Conservation (phyloP, 345 rosid genomes). For the sweet orange (Citrus sinensis) region DVS_A1.0 CM039167.1:5146501-5147000, state of each 20-base stretch:
- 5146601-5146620: neutral
- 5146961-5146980: too few species aligned
- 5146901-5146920: too few species aligned
- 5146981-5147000: too few species aligned
- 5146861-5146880: too few species aligned
- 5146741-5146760: neutral
- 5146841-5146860: too few species aligned
- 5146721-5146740: neutral
- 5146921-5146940: fast-evolving
- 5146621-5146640: slow-evolving; percentile 32
- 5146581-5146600: slow-evolving; percentile 25
- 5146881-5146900: too few species aligned
- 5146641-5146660: neutral
- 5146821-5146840: neutral
- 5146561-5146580: slow-evolving; percentile 2
- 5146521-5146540: neutral
- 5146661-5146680: slow-evolving; percentile 1
- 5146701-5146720: neutral
- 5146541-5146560: neutral
- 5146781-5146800: neutral
- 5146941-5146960: too few species aligned
- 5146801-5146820: too few species aligned
- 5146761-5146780: neutral
- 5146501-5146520: slow-evolving; percentile 91
- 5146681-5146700: neutral